Evolutionary conservation across 768 basidiomycete species (phyloP).

Genomic region (Mycena filopes): DNA sequence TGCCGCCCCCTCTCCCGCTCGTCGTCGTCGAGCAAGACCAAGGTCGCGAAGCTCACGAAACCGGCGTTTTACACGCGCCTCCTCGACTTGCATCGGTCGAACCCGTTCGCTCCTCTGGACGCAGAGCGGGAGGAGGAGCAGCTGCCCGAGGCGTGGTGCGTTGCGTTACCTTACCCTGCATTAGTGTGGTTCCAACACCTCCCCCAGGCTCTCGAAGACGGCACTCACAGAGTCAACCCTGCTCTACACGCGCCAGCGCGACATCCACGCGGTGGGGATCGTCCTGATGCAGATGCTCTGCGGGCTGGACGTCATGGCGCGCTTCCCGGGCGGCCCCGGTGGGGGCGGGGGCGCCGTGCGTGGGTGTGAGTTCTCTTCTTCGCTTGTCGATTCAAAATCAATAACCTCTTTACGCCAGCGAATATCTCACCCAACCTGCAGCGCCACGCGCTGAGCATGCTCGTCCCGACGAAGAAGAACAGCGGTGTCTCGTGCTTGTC

Average conservation of each 20-base stretch:
- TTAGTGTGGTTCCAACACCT: too few species aligned
- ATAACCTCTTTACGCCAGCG: conserved; percentile 48
- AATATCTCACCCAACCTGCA: conserved; percentile 63
- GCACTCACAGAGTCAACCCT: conserved; percentile 81
- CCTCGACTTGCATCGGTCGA: conserved; percentile 85
- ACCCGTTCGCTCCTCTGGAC: conserved; percentile 66
- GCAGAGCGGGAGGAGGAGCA: too few species aligned
- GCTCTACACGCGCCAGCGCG: conserved; percentile 78
- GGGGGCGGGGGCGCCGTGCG: conserved; percentile 53
- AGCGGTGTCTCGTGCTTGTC: conserved; percentile 61
- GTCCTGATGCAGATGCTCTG: conserved; percentile 87
- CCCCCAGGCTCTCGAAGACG: conserved; percentile 76
- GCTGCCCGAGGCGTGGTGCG: too few species aligned
- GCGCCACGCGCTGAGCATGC: conserved; percentile 67
- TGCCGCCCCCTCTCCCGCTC: too few species aligned
- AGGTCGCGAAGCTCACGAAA: conserved; percentile 79
- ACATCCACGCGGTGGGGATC: conserved; percentile 85
- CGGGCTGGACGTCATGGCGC: conserved; percentile 74
- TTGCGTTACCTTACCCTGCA: too few species aligned
- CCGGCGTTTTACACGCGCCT: conserved; percentile 78
- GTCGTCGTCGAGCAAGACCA: conserved; percentile 54
- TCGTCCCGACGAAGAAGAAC: conserved; percentile 66
- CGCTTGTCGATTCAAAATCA: background rate
- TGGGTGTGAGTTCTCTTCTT: conserved; percentile 54
- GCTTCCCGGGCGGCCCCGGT: conserved; percentile 61